Conservation (phyloP, 2,329 filamentous ascomycete genomes). For the Nigrospora oryzae region DNA sequence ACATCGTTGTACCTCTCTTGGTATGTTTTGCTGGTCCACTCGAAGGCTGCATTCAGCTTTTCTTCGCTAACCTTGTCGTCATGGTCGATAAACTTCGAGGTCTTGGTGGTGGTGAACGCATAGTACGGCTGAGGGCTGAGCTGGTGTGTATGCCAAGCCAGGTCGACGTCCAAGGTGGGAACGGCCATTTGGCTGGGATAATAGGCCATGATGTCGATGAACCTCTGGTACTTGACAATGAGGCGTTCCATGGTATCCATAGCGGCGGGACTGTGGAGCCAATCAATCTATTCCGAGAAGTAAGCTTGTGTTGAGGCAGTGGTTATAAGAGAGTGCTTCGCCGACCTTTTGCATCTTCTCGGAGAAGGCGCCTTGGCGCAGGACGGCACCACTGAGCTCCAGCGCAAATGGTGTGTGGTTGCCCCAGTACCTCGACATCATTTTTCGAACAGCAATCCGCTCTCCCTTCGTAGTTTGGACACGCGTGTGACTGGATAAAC, state of each 20-base stretch:
- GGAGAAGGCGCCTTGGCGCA: slow-evolving; percentile 57
- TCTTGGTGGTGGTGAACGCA: slow-evolving; percentile 37
- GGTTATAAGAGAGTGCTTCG: neutral
- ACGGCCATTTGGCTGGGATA: slow-evolving; percentile 44
- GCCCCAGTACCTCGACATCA: slow-evolving; percentile 65
- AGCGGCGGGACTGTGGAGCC: slow-evolving; percentile 61
- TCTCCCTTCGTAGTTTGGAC: slow-evolving; percentile 12
- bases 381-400: slow-evolving; percentile 56
- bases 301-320: neutral
- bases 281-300: slow-evolving; percentile 46
- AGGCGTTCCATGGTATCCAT: slow-evolving; percentile 56
- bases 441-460: slow-evolving; percentile 43
- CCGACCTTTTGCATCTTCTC: slow-evolving; percentile 60
- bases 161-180: slow-evolving; percentile 66
- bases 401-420: slow-evolving; percentile 58
- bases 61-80: slow-evolving; percentile 74
- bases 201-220: slow-evolving; percentile 48
- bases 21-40: slow-evolving; percentile 65
- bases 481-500: slow-evolving; percentile 22
- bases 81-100: slow-evolving; percentile 62
- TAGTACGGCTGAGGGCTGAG: slow-evolving; percentile 58
- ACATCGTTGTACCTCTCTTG: slow-evolving; percentile 55
- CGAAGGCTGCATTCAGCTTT: slow-evolving; percentile 56
- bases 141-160: slow-evolving; percentile 78
- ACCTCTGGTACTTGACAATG: slow-evolving; percentile 56